Evolutionary conservation across 495 filamentous ascomycete species (phyloP), one percentile per base, ranked within the genome.

Genomic region (Trichoderma reesei): DNA sequence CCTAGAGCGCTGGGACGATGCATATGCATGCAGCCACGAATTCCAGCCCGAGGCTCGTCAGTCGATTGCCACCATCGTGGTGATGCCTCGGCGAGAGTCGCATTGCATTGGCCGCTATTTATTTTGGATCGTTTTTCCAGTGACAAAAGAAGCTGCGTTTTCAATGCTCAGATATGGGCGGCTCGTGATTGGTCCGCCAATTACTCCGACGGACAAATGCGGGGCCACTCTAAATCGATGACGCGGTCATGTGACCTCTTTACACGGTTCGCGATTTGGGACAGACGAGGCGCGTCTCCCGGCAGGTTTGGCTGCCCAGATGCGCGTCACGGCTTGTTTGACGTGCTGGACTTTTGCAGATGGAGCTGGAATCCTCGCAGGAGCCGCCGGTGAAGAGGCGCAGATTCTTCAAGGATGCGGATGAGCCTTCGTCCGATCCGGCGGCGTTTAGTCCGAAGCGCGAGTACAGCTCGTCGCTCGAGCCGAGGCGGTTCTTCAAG

Each of bases 311-410:
- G 44, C 36, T 6, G 60, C 54, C 33, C 26, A 26, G 26, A 26
- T 26, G 26, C 1, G 26, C 1, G 26, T 26, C 26, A 26, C 26
- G 26, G 26, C 26, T 26, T 26, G 26, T 26, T 26, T 26, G 26
- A 26, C 26, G 26, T 26, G 26, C 26, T 26, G 26, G 26, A 26
- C 26, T 1, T 26, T 26, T 26, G 20, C 4, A 3, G 26, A 90
- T 89, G 87, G 81, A 75, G 66, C 77, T 76, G 65, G 69, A 77
- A 65, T 77, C 83, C 41, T 73, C 79, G 3, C 79, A 84, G 62
- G 83, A 86, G 56, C 82, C 85, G 26, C 91, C 90, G 4, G 74
- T 74, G 44, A 96, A 96, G 79, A 92, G 87, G 74, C 80, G 87
- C 63, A 86, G 92, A 34, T 95, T 95, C 74, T 92, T 95, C 70